Percentiles rank a stretch among this genome's conserved stretches.
Conservation (phyloP, 441 rosid genomes). For the Adansonia grandidieri region DNA sequence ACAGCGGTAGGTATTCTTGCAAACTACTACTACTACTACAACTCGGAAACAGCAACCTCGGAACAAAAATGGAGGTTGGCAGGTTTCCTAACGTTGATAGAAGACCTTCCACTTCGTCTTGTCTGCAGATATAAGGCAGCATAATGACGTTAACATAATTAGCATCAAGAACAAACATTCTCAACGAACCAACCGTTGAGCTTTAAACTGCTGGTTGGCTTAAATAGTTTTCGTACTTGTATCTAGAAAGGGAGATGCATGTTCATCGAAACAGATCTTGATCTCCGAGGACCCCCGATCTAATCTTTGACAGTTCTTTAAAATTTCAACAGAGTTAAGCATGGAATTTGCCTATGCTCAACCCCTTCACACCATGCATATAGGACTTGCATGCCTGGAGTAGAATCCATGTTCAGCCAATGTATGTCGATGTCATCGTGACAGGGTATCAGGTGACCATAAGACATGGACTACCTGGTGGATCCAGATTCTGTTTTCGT, state of each 20-base stretch:
- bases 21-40: not conserved
- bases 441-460: not conserved
- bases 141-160: not conserved
- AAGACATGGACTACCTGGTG: not conserved
- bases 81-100: not conserved
- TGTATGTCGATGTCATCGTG: not conserved
- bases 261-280: not conserved
- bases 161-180: not conserved
- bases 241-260: not conserved
- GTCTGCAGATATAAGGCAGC: slow-evolving; percentile 14
- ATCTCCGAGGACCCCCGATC: not conserved
- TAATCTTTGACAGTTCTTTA: not conserved
- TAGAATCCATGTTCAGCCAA: not conserved
- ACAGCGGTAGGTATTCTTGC: not conserved
- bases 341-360: not conserved
- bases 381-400: not conserved
- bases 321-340: not conserved
- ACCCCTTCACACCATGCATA: not conserved
- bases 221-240: not conserved
- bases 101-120: not conserved
- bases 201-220: not conserved
- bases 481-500: not conserved
- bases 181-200: slow-evolving; percentile 7
- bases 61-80: slow-evolving; percentile 10
- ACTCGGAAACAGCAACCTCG: not conserved